A percentile compares a stretch with the other conserved stretches of the same genome.
Conservation (phyloP, 495 filamentous ascomycete genomes). For the Lasiosphaeriaceae sp. region DNA sequence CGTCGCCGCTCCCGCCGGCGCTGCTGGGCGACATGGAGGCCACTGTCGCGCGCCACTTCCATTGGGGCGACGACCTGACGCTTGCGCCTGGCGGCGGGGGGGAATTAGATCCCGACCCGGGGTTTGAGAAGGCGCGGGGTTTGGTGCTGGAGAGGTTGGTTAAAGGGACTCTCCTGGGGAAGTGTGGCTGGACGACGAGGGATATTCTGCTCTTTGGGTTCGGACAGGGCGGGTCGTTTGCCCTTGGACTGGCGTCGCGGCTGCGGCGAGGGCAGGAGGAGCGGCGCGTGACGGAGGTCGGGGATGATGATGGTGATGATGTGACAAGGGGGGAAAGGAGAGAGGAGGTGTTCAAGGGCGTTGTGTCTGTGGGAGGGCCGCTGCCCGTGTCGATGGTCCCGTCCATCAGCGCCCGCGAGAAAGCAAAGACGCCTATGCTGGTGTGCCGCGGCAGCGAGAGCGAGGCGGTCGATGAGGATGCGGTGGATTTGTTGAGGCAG, state of each 20-base stretch:
- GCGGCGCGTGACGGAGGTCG: conserved; percentile 21
- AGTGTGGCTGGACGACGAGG: conserved; percentile 64
- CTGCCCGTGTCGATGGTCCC: conserved; percentile 55
- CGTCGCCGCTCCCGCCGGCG: conserved; percentile 67
- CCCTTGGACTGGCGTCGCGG: conserved; percentile 53
- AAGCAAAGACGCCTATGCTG: conserved; percentile 68
- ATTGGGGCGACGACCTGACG: conserved; percentile 89
- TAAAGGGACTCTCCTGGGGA: conserved; percentile 53
- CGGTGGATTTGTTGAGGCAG: conserved; percentile 57
- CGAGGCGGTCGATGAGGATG: conserved; percentile 58
- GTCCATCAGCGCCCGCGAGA: conserved; percentile 38
- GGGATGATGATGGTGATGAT: conserved; percentile 1
- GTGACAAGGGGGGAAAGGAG: conserved; percentile 1
- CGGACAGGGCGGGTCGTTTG: conserved; percentile 83
- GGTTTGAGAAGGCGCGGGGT: conserved; percentile 55
- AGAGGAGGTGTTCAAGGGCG: conserved; percentile 47
- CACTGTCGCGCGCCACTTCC: conserved; percentile 44
- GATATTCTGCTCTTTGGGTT: conserved; percentile 80
- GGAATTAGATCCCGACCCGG: conserved; percentile 72
- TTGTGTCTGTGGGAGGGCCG: conserved; percentile 73
- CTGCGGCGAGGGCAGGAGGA: conserved; percentile 11
- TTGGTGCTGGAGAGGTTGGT: conserved; percentile 57
- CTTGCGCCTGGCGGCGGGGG: conserved; percentile 58
- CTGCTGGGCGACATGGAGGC: conserved; percentile 48
- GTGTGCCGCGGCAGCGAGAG: conserved; percentile 64